Conservation (phyloP, 2,329 filamentous ascomycete genomes). For the Clarireedia hainanense region DNA sequence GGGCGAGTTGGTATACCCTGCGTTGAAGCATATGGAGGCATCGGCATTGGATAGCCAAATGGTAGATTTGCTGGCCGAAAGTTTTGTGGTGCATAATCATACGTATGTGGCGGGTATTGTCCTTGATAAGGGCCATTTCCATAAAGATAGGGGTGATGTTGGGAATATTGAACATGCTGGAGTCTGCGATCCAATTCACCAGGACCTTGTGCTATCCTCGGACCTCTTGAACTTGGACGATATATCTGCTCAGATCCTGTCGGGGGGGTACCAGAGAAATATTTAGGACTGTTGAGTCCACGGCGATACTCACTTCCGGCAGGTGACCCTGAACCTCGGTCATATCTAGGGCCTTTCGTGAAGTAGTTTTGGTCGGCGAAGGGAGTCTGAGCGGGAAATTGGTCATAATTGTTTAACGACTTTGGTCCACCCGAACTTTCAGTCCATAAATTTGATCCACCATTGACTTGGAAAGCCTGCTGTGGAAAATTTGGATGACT, state of each 20-base stretch:
- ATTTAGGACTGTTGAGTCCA: slow-evolving; percentile 27
- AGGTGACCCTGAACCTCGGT: slow-evolving; percentile 25
- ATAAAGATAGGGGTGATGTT: slow-evolving; percentile 29
- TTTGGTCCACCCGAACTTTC: slow-evolving; percentile 21
- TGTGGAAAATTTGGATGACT: slow-evolving; percentile 19
- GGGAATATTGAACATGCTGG: slow-evolving; percentile 21
- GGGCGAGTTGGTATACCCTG: slow-evolving; percentile 25
- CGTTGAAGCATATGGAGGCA: slow-evolving; percentile 21
- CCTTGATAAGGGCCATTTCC: slow-evolving; percentile 30
- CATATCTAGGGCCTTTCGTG: slow-evolving; percentile 21
- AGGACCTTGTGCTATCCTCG: slow-evolving; percentile 22
- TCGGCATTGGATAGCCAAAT: slow-evolving; percentile 29
- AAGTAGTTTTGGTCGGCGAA: slow-evolving; percentile 27
- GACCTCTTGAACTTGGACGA: slow-evolving; percentile 22
- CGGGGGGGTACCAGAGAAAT: slow-evolving; percentile 24
- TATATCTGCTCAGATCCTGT: slow-evolving; percentile 24
- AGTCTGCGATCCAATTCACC: slow-evolving; percentile 25
- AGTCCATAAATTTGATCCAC: slow-evolving; percentile 23
- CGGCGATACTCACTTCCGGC: slow-evolving; percentile 28
- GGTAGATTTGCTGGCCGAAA: slow-evolving; percentile 32
- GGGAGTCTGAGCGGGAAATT: slow-evolving; percentile 20
- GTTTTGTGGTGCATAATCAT: slow-evolving; percentile 32
- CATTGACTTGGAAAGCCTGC: slow-evolving; percentile 19
- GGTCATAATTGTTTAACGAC: slow-evolving; percentile 18
- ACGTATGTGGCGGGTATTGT: slow-evolving; percentile 32